Conservation (phyloP, 345 rosid genomes). For the Citrus mangshanensis region DNA sequence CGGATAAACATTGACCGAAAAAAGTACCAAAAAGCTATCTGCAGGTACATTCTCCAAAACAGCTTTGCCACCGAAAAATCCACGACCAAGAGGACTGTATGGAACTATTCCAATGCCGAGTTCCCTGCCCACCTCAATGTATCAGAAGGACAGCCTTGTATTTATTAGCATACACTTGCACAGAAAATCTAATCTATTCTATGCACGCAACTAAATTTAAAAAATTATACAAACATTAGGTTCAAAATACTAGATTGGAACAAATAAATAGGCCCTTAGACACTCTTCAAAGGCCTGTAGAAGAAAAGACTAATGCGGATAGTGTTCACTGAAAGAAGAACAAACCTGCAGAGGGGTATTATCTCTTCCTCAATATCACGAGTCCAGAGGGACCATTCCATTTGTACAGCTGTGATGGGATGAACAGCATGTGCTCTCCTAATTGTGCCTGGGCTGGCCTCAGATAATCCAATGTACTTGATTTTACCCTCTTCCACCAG, state of each 20-base stretch:
- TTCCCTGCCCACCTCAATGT: slow-evolving; percentile 31
- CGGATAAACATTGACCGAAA: not conserved
- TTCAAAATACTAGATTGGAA: not conserved
- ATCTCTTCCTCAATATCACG: slow-evolving; percentile 61
- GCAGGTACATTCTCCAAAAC: slow-evolving; percentile 34
- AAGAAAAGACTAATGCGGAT: not conserved
- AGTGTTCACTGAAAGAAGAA: not conserved
- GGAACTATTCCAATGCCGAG: slow-evolving; percentile 59
- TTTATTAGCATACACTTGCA: not conserved
- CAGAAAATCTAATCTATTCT: not conserved
- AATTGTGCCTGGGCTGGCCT: slow-evolving; percentile 58
- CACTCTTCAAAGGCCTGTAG: not conserved
- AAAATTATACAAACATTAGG: not conserved
- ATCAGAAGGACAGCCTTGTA: not conserved
- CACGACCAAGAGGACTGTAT: slow-evolving; percentile 57
- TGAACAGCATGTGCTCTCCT: slow-evolving; percentile 66
- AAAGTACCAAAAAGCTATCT: slow-evolving; percentile 31
- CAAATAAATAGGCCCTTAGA: not conserved
- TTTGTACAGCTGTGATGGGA: slow-evolving; percentile 57
- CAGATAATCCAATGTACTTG: slow-evolving; percentile 52
- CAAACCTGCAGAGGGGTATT: slow-evolving; percentile 49
- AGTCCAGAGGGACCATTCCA: slow-evolving; percentile 70
- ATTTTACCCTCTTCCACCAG: slow-evolving; percentile 60
- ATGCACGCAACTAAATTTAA: not conserved
- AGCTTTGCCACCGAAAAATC: slow-evolving; percentile 57